Base-by-base conservation (phyloP, 352 stramenopile genomes). In the Phytophthora citrophthora region DNA sequence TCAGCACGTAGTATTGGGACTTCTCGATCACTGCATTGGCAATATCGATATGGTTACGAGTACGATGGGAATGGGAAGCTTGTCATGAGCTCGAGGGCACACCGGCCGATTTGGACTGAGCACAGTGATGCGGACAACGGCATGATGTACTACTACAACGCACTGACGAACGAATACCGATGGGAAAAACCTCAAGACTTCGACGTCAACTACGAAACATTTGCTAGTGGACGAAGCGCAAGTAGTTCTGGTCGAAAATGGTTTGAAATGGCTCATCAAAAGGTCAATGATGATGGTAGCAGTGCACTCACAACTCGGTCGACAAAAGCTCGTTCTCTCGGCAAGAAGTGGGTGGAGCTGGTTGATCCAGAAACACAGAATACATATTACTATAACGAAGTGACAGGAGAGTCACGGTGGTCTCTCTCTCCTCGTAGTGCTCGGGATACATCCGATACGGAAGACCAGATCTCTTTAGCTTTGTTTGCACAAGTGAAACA, bases 381-480 rank as follows among this genome's bases (percentile, higher is more conserved):
- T 61, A 83, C 93, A 34, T 97, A 95, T 68, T 98, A 98, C 56
- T 96, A 94, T 72, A 98, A 98, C 56, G 89, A 90, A 54, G 76
- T 91, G 55, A 97, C 83, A 20, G 83, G 94, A 24, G 86, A 98
- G 63, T 84, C 77, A 6, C 76, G 86, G 46, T 97, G 90, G 91
- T 94, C 86, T 18, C 66, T 95, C 15, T 92, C 85, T 5, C 87
- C 87, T 18, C 78, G 83, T 2, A 94, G 81, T 50, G 82, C 85
- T 32, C 72, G 75, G 0, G 83, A 93, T 51, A 70, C 51, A 2
- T 68, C 64, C 1, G 77, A 90, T 39, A 41, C 36, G 0, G 64
- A 79, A n/a, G 73, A 83, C 15, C 77, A 91, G 36, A 91, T 94
- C 31, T 74, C 86, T 1, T 58, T 94, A 27, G 75, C 72, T 16